Base-by-base conservation (phyloP, 768 basidiomycete genomes). In the Serendipita sp. region DNA sequence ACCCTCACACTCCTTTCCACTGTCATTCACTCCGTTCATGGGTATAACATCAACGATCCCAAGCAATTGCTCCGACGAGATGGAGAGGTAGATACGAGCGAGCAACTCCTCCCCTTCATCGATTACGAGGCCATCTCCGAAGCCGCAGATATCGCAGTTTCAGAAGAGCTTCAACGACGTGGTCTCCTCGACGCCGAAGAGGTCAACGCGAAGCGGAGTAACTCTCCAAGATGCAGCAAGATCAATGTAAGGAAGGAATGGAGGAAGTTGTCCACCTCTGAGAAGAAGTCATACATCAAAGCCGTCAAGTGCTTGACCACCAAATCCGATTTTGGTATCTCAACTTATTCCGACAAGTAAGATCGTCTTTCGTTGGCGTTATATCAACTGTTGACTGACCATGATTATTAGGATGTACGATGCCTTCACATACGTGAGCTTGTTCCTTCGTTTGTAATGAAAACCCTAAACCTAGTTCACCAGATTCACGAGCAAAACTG, bases 401-500 rank as follows among this genome's bases (percentile, higher is more conserved):
- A 10, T 60, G 28, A 18, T 35, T 28, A 8, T 32, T 3, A 60
- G 56, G 56, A 60, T 60, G 56, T 60, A 60, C 2, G 56, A 60
- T 38, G 56, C 56, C 56, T 60, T 60, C 32, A 36, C 34, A 23
- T 60, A 60, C 35, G 56, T 60, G 16, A 32, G 48, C 48, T 32
- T 52, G 32, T 18, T 32, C 7, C 48, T 32, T n/a, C 18, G 7
- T 52, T 10, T 52, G 4, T 28, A 11, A 36, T 18, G 5, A 10
- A 10, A n/a, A 8, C 8, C n/a, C 10, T 11, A 32, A 18, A 32
- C 8, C 10, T 10, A 60, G 16, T 4, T 32, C 11, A 28, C 16
- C 32, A 60, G 56, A 60, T 60, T 36, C 56, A 60, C 56, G 56
- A 60, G 56, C 23, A 60, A 16, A 60, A 60, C 28, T 60, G 56